Evolutionary conservation across 257 asterid genomes (phyloP).

Genomic region (Solanum commersonii): DNA sequence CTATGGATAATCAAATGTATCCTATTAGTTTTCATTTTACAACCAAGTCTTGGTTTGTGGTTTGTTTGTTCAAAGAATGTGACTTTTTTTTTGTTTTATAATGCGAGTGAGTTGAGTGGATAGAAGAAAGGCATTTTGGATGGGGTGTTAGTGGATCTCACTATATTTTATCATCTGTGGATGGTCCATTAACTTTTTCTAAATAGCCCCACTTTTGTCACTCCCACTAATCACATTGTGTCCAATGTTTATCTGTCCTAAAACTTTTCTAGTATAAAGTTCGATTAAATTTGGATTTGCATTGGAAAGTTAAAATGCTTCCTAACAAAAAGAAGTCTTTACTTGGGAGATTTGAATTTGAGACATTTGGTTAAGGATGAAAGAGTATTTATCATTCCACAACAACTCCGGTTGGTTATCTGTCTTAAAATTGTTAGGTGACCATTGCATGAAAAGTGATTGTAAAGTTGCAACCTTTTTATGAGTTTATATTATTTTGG

Average conservation of each 20-base stretch:
- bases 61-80: not conserved
- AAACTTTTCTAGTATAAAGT: not conserved
- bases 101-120: not conserved
- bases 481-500: not conserved
- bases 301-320: too few relatives aligned
- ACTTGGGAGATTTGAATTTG: fast-evolving
- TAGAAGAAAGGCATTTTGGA: not conserved
- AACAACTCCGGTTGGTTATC: too few relatives aligned
- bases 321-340: too few relatives aligned
- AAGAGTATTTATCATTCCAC: too few relatives aligned
- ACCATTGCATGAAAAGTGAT: not conserved
- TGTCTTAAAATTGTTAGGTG: not conserved
- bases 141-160: not conserved
- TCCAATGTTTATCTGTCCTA: not conserved
- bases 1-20: not conserved
- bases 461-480: not conserved
- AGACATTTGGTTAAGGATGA: too few relatives aligned
- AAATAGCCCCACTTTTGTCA: not conserved
- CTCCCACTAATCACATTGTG: not conserved
- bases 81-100: not conserved
- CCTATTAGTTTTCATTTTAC: not conserved
- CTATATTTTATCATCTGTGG: not conserved
- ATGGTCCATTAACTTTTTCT: not conserved
- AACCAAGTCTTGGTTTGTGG: not conserved
- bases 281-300: too few relatives aligned